Conservation (phyloP, 352 stramenopile species). For the Globisporangium uncinulatum region DNA sequence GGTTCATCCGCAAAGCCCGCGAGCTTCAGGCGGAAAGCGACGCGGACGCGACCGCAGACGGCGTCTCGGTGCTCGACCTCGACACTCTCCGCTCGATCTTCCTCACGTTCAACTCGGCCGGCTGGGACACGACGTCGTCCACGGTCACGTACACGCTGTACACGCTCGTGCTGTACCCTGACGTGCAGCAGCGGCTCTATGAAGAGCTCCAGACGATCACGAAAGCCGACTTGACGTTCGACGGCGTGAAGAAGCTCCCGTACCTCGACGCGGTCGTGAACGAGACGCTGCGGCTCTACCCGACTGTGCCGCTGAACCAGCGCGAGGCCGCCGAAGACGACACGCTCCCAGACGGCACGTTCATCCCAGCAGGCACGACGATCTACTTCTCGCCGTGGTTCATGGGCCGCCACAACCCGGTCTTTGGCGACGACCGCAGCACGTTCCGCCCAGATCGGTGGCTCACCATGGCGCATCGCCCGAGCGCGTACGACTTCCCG, state of each 20-base stretch:
- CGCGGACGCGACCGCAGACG: constrained; percentile 5
- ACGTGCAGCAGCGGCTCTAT: constrained; percentile 50
- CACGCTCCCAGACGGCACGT: constrained; percentile 20
- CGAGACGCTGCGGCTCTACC: constrained; percentile 70
- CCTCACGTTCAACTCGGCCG: constrained; percentile 81
- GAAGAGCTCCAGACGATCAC: constrained; percentile 34
- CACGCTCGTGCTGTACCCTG: constrained; percentile 44
- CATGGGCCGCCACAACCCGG: constrained; percentile 46
- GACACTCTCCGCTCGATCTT: constrained; percentile 56
- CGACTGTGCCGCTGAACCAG: constrained; percentile 65
- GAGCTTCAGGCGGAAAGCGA: constrained; percentile 23
- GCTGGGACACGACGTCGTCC: constrained; percentile 73
- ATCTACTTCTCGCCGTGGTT: constrained; percentile 68
- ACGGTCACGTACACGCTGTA: constrained; percentile 81
- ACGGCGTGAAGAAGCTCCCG: constrained; percentile 48
- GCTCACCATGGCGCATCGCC: constrained; percentile 49
- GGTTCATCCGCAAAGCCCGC: constrained; percentile 50
- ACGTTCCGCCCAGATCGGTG: constrained; percentile 61
- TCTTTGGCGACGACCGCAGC: constrained; percentile 47
- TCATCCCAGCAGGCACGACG: constrained; percentile 52
- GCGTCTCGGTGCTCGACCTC: constrained; percentile 15
- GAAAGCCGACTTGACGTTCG: constrained; percentile 17
- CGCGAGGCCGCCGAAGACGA: constrained; percentile 19
- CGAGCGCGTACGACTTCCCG: constrained; percentile 63
- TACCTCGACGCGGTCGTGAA: constrained; percentile 72